Percentiles rank a stretch among this genome's conserved stretches.
Evolutionary conservation across 2,329 filamentous ascomycete genomes (phyloP).

Genomic region (Bimuria novae-zelandiae): DNA sequence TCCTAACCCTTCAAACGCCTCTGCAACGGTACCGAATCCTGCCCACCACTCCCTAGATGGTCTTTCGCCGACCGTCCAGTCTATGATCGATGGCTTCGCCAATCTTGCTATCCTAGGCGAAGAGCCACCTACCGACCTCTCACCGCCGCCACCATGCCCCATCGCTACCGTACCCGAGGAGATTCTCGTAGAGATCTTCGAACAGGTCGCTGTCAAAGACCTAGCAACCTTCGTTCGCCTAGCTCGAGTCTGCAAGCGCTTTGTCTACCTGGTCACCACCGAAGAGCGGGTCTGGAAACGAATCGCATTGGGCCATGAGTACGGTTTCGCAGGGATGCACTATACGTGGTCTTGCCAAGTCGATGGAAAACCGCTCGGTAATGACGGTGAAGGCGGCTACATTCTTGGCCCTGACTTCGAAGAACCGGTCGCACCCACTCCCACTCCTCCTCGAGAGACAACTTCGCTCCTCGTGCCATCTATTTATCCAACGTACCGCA

Average conservation of each 20-base stretch:
- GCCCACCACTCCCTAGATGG: conserved; percentile 63
- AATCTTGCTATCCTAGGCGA: conserved; percentile 68
- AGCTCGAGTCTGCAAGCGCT: conserved; percentile 79
- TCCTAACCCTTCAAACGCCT: conserved; percentile 54
- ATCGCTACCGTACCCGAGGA: conserved; percentile 80
- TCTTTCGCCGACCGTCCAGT: conserved; percentile 60
- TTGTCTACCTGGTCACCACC: conserved; percentile 82
- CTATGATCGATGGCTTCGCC: conserved; percentile 79
- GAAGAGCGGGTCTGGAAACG: conserved; percentile 88
- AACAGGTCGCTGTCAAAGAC: conserved; percentile 72
- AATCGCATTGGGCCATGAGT: conserved; percentile 69
- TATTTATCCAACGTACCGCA: conserved; percentile 53
- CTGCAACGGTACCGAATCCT: conserved; percentile 57
- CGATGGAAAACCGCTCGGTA: conserved; percentile 52
- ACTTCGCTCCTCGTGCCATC: conserved; percentile 42
- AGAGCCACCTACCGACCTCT: conserved; percentile 71
- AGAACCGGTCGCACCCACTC: conserved; percentile 14
- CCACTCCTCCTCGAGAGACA: conserved; percentile 5
- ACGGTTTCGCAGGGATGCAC: conserved; percentile 83
- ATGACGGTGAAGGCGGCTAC: conserved; percentile 40
- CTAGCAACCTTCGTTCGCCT: conserved; percentile 76
- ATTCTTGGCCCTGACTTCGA: conserved; percentile 32
- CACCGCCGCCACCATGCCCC: conserved; percentile 75
- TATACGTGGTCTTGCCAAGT: conserved; percentile 72
- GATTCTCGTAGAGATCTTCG: conserved; percentile 78